phyloP scores from a whole-genome alignment of 2,329 filamentous ascomycete genomes.

The Ophiostoma ips region DNA sequence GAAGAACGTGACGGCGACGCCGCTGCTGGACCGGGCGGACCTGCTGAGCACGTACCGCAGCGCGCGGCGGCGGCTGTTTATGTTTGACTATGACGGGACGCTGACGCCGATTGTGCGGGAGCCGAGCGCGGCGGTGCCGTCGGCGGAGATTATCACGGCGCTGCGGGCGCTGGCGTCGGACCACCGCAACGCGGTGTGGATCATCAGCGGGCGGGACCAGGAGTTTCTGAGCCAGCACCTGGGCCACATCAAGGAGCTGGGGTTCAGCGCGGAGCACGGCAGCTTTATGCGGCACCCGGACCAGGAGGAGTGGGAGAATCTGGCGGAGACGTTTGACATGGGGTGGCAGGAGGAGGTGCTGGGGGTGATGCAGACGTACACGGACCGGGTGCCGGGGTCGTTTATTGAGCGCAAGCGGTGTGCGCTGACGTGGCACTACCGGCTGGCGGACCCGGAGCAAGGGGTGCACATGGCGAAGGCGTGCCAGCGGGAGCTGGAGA shows the following conservation, averaged over 20 bases:
- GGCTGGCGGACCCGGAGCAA: slow-evolving; percentile 74
- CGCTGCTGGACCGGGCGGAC: slow-evolving; percentile 60
- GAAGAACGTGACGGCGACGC: slow-evolving; percentile 62
- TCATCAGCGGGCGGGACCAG: slow-evolving; percentile 90
- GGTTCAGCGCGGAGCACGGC: slow-evolving; percentile 93
- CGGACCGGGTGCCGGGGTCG: slow-evolving; percentile 70
- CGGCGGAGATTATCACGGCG: slow-evolving; percentile 65
- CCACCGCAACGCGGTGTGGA: slow-evolving; percentile 83
- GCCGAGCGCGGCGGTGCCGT: slow-evolving; percentile 77
- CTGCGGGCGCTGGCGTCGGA: slow-evolving; percentile 69
- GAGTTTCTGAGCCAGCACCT: slow-evolving; percentile 82
- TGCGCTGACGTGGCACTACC: slow-evolving; percentile 94
- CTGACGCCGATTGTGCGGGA: slow-evolving; percentile 91
- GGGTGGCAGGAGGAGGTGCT: slow-evolving; percentile 80
- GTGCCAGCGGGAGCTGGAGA: slow-evolving; percentile 69
- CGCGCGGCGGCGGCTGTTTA: slow-evolving; percentile 72
- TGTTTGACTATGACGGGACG: slow-evolving; percentile 98
- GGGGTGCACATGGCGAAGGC: slow-evolving; percentile 66
- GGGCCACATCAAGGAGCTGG: slow-evolving; percentile 76
- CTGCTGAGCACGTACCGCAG: slow-evolving; percentile 61
- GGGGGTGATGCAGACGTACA: slow-evolving; percentile 75
- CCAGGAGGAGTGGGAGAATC: slow-evolving; percentile 68
- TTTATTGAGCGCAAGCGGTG: slow-evolving; percentile 93
- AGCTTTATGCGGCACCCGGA: slow-evolving; percentile 83
- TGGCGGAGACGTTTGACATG: slow-evolving; percentile 81